These are phyloP conservation scores for Aeminium ludgeri DNA, from an alignment of 495 filamentous ascomycete genomes.

Conservation along the genomic window DNA sequence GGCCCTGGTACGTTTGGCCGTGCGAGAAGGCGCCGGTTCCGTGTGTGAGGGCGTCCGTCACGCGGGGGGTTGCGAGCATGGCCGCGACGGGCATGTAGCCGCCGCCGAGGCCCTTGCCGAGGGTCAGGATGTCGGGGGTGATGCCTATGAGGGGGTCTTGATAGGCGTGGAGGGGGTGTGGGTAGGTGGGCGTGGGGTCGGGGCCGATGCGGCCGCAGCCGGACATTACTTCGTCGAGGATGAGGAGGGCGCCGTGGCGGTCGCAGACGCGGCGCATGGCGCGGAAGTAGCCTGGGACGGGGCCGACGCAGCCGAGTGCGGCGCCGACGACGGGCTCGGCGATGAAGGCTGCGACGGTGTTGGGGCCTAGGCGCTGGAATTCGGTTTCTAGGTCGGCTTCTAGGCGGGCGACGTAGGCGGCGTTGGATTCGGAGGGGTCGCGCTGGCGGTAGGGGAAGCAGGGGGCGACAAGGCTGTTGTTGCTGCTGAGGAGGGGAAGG, in stretches of 20 bases:
- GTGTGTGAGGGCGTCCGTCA: slow-evolving; percentile 21
- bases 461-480: slow-evolving; percentile 44
- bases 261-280: slow-evolving; percentile 27
- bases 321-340: slow-evolving; percentile 54
- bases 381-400: slow-evolving; percentile 55
- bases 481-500: slow-evolving; percentile 43
- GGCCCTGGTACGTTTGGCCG: slow-evolving; percentile 43
- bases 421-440: slow-evolving; percentile 19
- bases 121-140: slow-evolving; percentile 27
- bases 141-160: slow-evolving; percentile 24
- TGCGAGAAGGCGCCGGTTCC: slow-evolving; percentile 33
- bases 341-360: slow-evolving; percentile 60
- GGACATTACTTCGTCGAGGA: slow-evolving; percentile 32
- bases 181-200: slow-evolving; percentile 6
- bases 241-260: slow-evolving; percentile 27
- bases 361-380: slow-evolving; percentile 52
- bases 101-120: slow-evolving; percentile 29
- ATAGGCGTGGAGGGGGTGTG: slow-evolving; percentile 24
- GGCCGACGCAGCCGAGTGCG: slow-evolving; percentile 28
- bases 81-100: slow-evolving; percentile 29
- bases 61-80: slow-evolving; percentile 22
- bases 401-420: slow-evolving; percentile 37
- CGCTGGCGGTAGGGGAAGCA: slow-evolving; percentile 45
- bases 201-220: slow-evolving; percentile 28
- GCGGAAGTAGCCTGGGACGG: slow-evolving; percentile 27